Evolutionary conservation across 768 basidiomycete genomes (phyloP).

Genomic region (Coprinopsis strossmayeri): DNA sequence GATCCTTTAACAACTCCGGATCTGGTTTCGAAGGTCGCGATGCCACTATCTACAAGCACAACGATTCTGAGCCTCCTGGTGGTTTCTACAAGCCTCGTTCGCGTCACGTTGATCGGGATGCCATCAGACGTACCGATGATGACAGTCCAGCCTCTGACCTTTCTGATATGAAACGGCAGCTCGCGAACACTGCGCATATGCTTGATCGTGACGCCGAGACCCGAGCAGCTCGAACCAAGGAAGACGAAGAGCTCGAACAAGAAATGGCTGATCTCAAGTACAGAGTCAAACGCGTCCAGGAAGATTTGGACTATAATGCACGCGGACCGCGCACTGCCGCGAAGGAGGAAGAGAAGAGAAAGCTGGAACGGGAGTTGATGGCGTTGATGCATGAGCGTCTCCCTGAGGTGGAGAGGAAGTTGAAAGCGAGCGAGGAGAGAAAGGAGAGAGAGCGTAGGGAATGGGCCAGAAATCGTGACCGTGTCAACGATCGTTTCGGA

Average conservation of each 20-base stretch:
- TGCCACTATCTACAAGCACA: slow-evolving; percentile 89
- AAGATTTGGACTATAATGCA: slow-evolving; percentile 84
- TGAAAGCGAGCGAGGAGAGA: slow-evolving; percentile 72
- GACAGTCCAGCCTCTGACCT: slow-evolving; percentile 61
- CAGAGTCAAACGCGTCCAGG: slow-evolving; percentile 78
- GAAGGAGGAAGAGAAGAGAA: slow-evolving; percentile 81
- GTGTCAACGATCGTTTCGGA: slow-evolving; percentile 76
- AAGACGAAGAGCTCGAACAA: slow-evolving; percentile 87
- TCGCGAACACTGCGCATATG: slow-evolving; percentile 73
- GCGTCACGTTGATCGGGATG: slow-evolving; percentile 80
- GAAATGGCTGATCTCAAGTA: slow-evolving; percentile 86
- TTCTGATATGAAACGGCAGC: slow-evolving; percentile 78
- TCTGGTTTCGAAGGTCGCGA: slow-evolving; percentile 61
- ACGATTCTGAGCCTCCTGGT: slow-evolving; percentile 49
- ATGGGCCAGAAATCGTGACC: slow-evolving; percentile 73
- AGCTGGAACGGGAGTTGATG: slow-evolving; percentile 83
- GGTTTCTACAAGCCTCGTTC: slow-evolving; percentile 74
- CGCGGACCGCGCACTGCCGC: slow-evolving; percentile 63
- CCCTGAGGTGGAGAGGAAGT: slow-evolving; percentile 82
- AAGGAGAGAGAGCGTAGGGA: slow-evolving; percentile 75
- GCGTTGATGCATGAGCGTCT: slow-evolving; percentile 84
- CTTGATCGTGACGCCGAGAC: slow-evolving; percentile 70
- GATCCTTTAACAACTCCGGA: slow-evolving; percentile 58
- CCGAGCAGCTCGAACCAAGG: slow-evolving; percentile 53
- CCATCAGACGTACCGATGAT: slow-evolving; percentile 70